Evolutionary conservation across 495 filamentous ascomycete species (phyloP).

Genomic region (Geoglossum glabrum): DNA sequence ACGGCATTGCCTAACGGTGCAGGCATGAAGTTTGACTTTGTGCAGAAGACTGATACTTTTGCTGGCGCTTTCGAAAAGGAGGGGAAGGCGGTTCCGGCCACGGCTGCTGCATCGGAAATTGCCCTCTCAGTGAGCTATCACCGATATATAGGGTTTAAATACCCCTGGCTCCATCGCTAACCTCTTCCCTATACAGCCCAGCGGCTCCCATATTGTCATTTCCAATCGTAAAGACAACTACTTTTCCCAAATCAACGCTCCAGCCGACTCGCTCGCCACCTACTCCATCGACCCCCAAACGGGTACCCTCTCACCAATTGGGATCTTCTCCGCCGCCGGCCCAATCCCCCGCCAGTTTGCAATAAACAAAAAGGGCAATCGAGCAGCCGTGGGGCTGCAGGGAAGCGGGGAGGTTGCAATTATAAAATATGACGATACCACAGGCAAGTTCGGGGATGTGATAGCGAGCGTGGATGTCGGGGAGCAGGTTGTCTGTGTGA

Average conservation of each 20-base stretch:
- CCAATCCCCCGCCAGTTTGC: constrained; percentile 41
- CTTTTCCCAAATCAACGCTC: constrained; percentile 17
- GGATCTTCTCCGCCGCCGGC: constrained; percentile 36
- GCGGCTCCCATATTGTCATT: constrained; percentile 37
- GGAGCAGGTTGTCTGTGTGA: constrained; percentile 35
- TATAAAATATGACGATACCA: constrained; percentile 32
- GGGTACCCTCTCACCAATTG: constrained; percentile 29
- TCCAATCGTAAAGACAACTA: constrained; percentile 39
- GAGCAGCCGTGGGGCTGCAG: constrained; percentile 44
- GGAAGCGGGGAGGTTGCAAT: constrained; percentile 35
- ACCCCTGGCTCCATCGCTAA: neutral
- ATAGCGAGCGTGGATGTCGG: constrained; percentile 26
- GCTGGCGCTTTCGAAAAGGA: too few relatives aligned
- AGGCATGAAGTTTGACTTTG: constrained; percentile 25
- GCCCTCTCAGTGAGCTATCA: constrained; percentile 30
- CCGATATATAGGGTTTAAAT: neutral
- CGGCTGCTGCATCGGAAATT: constrained; percentile 36
- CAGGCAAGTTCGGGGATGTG: constrained; percentile 33
- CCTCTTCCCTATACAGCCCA: constrained; percentile 20
- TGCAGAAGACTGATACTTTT: constrained; percentile 26
- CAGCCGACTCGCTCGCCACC: constrained; percentile 25
- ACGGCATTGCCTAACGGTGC: constrained; percentile 24
- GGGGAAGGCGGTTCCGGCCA: constrained; percentile 14
- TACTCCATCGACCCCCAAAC: constrained; percentile 20
- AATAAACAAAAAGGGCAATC: constrained; percentile 38